phyloP scores from a whole-genome alignment of 2,329 filamentous ascomycete genomes.

The Aspergillus costaricaensis region DNA sequence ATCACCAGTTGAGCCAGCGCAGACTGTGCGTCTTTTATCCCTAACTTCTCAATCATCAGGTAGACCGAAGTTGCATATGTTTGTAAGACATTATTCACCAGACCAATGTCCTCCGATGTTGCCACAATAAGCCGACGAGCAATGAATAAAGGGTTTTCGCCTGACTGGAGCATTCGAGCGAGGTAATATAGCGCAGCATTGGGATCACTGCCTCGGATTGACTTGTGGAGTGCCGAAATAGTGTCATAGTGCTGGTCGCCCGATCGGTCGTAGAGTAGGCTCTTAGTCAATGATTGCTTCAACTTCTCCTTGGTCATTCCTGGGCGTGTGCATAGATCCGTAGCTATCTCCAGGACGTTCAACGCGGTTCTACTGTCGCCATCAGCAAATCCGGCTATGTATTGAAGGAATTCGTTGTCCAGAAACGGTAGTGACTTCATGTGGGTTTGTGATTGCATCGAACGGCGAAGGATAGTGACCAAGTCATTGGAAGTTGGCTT shows the following conservation, averaged over 20 bases:
- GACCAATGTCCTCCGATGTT: slow-evolving; percentile 87
- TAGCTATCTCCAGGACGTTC: slow-evolving; percentile 85
- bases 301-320: slow-evolving; percentile 73
- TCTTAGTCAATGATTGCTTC: slow-evolving; percentile 83
- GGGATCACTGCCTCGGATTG: slow-evolving; percentile 80
- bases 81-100: slow-evolving; percentile 83
- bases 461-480: slow-evolving; percentile 70
- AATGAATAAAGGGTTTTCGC: slow-evolving; percentile 90
- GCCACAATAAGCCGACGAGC: slow-evolving; percentile 92
- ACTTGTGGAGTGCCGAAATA: slow-evolving; percentile 96
- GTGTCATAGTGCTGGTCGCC: slow-evolving; percentile 98
- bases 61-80: slow-evolving; percentile 83
- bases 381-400: slow-evolving; percentile 83
- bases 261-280: slow-evolving; percentile 88
- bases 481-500: slow-evolving; percentile 74
- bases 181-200: slow-evolving; percentile 94
- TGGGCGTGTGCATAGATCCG: slow-evolving; percentile 69
- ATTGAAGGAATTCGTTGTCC: slow-evolving; percentile 73
- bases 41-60: slow-evolving; percentile 86
- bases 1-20: slow-evolving; percentile 85
- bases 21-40: slow-evolving; percentile 92
- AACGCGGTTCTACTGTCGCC: slow-evolving; percentile 91
- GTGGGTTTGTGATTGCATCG: slow-evolving; percentile 50
- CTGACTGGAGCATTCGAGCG: slow-evolving; percentile 90
- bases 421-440: slow-evolving; percentile 50